Evolutionary conservation across 225 moss, liverwort and hornwort species (phyloP).

Genomic region (Sphagnum contortum): DNA sequence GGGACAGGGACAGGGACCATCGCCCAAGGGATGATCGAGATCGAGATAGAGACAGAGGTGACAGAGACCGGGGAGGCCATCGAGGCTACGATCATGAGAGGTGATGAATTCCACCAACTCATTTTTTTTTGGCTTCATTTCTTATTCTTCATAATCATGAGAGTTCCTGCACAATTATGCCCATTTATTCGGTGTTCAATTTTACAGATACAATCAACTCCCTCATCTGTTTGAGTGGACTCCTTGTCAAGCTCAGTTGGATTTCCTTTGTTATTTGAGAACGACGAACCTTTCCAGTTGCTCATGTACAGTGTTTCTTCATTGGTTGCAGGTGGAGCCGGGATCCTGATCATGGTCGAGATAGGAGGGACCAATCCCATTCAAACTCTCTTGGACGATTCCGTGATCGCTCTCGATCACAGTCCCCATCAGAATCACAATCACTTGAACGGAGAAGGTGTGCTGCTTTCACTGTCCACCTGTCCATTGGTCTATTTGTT

Average conservation of each 20-base stretch:
- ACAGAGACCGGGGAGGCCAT: constrained; percentile 51
- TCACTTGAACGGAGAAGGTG: constrained; percentile 87
- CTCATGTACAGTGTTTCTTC: too few species aligned
- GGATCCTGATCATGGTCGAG: constrained; percentile 80
- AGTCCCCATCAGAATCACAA: constrained; percentile 71
- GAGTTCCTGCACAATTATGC: too few species aligned
- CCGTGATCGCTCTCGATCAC: constrained; percentile 50
- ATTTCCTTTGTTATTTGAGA: background rate
- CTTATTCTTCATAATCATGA: too few species aligned
- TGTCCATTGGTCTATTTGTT: too few species aligned
- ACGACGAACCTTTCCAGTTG: too few species aligned
- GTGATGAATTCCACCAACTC: constrained; percentile 17
- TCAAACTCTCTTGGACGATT: constrained; percentile 45
- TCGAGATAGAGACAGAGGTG: constrained; percentile 46
- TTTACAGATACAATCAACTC: too few species aligned
- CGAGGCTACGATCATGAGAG: constrained; percentile 64
- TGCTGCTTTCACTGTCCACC: background rate
- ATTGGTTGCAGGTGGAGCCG: constrained; percentile 31
- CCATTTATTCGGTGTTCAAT: too few species aligned
- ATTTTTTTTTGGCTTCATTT: too few species aligned
- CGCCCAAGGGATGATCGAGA: constrained; percentile 78
- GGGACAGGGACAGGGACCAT: constrained; percentile 49
- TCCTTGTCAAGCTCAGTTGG: too few species aligned
- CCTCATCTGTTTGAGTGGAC: too few species aligned
- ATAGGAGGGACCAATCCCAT: constrained; percentile 81